phyloP scores from a whole-genome alignment of 1,284 basidiomycete species.

The Singerocomus inundabilis region DNA sequence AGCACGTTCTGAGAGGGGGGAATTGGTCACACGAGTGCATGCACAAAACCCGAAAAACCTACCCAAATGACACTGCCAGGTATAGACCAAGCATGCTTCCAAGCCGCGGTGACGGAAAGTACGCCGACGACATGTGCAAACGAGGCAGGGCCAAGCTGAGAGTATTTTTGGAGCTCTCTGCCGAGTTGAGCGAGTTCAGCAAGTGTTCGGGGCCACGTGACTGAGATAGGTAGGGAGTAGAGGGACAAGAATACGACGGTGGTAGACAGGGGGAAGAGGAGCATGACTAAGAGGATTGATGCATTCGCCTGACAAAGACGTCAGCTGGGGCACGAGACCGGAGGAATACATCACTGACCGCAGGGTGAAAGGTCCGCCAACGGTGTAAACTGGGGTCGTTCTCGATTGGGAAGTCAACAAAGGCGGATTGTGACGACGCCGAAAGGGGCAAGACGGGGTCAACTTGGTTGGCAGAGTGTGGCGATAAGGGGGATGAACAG shows the following conservation, averaged over 20 bases:
- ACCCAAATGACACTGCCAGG: conserved; percentile 90
- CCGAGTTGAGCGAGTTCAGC: conserved; percentile 73
- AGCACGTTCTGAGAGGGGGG: conserved; percentile 69
- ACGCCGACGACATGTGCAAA: conserved; percentile 76
- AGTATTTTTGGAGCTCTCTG: conserved; percentile 71
- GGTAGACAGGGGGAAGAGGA: conserved; percentile 66
- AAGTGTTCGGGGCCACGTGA: conserved; percentile 72
- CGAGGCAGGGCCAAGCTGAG: conserved; percentile 61
- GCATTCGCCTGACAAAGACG: conserved; percentile 48
- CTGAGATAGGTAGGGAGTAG: conserved; percentile 66
- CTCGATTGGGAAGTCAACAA: conserved; percentile 46
- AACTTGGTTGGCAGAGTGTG: conserved; percentile 47
- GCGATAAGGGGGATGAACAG: conserved; percentile 50
- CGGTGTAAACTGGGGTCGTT: conserved; percentile 36
- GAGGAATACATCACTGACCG: conserved; percentile 41
- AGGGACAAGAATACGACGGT: conserved; percentile 49
- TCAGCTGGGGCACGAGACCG: conserved; percentile 20
- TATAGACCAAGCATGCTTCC: conserved; percentile 95
- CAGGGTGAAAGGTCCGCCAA: conserved; percentile 44
- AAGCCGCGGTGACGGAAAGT: conserved; percentile 79
- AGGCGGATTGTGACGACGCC: conserved; percentile 51
- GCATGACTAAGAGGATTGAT: conserved; percentile 64
- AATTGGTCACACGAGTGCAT: conserved; percentile 23
- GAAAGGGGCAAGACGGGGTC: conserved; percentile 71
- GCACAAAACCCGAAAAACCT: conserved; percentile 10